Base-by-base conservation (phyloP, 2,329 filamentous ascomycete genomes). In the Monosporascus cannonballus region DNA sequence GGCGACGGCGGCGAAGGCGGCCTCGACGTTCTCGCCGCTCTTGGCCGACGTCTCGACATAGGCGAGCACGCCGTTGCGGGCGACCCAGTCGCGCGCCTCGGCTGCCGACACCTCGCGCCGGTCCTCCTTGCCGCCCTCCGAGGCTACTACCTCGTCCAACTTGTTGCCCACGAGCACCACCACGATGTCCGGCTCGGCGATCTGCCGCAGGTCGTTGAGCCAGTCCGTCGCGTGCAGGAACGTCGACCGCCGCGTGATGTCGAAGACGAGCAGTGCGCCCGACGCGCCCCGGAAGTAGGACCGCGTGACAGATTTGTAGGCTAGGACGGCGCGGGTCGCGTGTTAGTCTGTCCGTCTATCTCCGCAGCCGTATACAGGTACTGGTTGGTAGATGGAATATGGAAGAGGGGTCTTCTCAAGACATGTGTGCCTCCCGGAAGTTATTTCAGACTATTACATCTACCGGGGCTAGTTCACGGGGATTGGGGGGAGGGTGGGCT, bases 41-140 rank as follows among this genome's bases (percentile, higher is more conserved):
- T 97, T 99, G 48, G 94, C 94, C 60, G 87, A 92, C 39, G 94
- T 99, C 76, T 99, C 94, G 57, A 97, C 90, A 68, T 97, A 97
- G 67, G 92, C 85, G 66, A 96, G 83, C 25, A 97, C 86, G 54
- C 89, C 89, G 70, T 97, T 96, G 60, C 79, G 74, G 55, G 78
- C 79, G 56, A 91, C 95, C 94, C 94, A 99, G 54, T 88, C 88
- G 66, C 93, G 85, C 3, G 94, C 94, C 73, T 97, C 93, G 60
- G 87, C 79, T 50, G 76, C 77, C 1, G 87, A 89, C 25, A 97
- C 91, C 67, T 95, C 87, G 52, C 93, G 80, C 72, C 85, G 83
- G 64, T 87, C 88, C 49, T 77, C 69, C 14, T 71, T 69, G 24
- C 68, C 49, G 39, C 45, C 58, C 72, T 70, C 51, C 64, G 74